Base-by-base conservation (phyloP, 495 filamentous ascomycete genomes). In the Recurvomyces mirabilis region DNA sequence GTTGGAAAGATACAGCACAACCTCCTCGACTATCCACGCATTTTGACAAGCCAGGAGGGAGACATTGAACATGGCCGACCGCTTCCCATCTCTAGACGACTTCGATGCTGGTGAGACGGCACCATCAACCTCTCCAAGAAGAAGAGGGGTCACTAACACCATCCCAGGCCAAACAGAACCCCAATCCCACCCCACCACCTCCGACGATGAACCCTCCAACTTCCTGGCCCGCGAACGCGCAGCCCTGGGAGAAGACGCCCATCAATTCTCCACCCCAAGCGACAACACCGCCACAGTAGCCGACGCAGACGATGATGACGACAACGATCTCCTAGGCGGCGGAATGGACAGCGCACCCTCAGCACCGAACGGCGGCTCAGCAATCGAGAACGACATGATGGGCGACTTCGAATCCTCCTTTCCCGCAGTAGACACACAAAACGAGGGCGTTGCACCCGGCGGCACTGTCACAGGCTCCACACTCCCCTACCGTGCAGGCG, bases 11-110 rank as follows among this genome's bases (percentile, higher is more conserved):
- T n/a, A 30, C 26, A 30, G 9, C 26, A 30, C 26, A 30, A 9
- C 9, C 26, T 30, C 26, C n/a, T 30, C 26, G n/a, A n/a, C n/a
- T n/a, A n/a, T n/a, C n/a, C n/a, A n/a, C n/a, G n/a, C n/a, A n/a
- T n/a, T n/a, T n/a, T n/a, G n/a, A n/a, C n/a, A n/a, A 14, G 18
- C 33, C 21, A 41, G 21, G 13, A n/a, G 22, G n/a, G 25, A 11
- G n/a, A 22, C 15, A 7, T 41, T n/a, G 33, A 26, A 18, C 38
- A 98, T 98, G 91, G 89, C 91, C 17, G 87, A 96, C 67, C 72
- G 88, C 60, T 98, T 98, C 65, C 91, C 91, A 41, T 93, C 91
- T 17, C 68, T 98, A 60, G 91, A 98, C 63, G 91, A 96, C 60
- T 87, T 96, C 64, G 82, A 89, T 58, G 85, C 81, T 42, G 89